phyloP scores from a whole-genome alignment of 2,329 filamentous ascomycete species.

The Ophiostoma novo-ulmi region DNA sequence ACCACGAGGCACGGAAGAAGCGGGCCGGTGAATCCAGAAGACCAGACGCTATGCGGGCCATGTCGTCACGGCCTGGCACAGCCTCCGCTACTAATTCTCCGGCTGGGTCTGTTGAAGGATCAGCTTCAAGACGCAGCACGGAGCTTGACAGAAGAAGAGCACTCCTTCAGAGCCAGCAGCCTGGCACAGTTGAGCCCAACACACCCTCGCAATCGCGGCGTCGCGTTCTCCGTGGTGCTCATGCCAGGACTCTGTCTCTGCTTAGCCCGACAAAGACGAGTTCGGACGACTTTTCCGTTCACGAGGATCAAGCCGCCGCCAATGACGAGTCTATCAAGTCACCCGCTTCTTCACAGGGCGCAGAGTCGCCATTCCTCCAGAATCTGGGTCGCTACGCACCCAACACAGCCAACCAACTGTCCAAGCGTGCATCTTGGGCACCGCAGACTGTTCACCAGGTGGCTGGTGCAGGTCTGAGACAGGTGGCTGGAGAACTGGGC shows the following conservation, averaged over 20 bases:
- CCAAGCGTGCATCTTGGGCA: conserved; percentile 58
- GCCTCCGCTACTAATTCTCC: conserved; percentile 15
- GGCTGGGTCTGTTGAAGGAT: conserved; percentile 14
- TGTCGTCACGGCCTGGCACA: conserved; percentile 27
- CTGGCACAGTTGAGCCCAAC: conserved; percentile 28
- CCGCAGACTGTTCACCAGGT: conserved; percentile 46
- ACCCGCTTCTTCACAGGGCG: conserved; percentile 31
- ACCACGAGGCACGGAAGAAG: conserved; percentile 72
- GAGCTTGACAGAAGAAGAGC: conserved; percentile 73
- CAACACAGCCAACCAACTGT: conserved; percentile 37
- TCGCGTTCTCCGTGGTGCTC: conserved; percentile 63
- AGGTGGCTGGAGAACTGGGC: conserved; percentile 83
- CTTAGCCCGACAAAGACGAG: conserved; percentile 61
- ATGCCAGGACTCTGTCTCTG: conserved; percentile 66
- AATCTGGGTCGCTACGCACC: conserved; percentile 33
- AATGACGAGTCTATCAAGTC: conserved; percentile 39
- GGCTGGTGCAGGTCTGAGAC: conserved; percentile 52
- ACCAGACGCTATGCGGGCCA: conserved; percentile 53
- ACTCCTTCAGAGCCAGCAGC: conserved; percentile 42
- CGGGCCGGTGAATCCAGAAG: conserved; percentile 59
- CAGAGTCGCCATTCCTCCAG: conserved; percentile 31
- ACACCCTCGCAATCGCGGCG: conserved; percentile 43
- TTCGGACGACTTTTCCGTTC: conserved; percentile 40
- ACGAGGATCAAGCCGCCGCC: conserved; percentile 35
- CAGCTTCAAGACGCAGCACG: conserved; percentile 40